A percentile compares a stretch with the other conserved stretches of the same genome.
Evolutionary conservation across 768 basidiomycete genomes (phyloP).

Genomic region (Boletus sp.): DNA sequence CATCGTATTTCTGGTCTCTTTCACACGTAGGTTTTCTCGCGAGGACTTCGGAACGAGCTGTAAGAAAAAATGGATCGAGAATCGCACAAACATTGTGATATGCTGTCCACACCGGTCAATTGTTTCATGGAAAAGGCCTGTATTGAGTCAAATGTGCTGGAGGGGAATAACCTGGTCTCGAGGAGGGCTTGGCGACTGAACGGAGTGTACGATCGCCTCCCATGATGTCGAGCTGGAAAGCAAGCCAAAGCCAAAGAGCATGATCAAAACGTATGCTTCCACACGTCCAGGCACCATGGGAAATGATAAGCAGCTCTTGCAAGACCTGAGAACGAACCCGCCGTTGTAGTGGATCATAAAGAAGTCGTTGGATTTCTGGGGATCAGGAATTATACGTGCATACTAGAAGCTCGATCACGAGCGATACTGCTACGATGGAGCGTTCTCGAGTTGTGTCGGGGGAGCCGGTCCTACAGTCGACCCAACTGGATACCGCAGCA

Average conservation of each 20-base stretch:
- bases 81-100: background rate
- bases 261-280: background rate
- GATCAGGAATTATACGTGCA: background rate
- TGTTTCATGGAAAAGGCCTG: too few species aligned
- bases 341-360: background rate
- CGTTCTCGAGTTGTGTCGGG: background rate
- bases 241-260: background rate
- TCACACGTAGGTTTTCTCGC: background rate
- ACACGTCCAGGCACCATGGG: background rate
- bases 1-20: background rate
- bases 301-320: background rate
- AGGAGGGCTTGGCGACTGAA: background rate
- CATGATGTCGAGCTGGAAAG: too few species aligned
- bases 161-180: background rate
- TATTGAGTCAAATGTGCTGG: background rate
- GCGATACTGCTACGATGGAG: too few species aligned
- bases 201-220: background rate
- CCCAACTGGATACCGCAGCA: background rate
- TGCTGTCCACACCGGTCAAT: background rate
- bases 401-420: background rate
- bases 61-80: background rate
- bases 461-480: background rate
- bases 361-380: background rate
- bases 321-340: background rate
- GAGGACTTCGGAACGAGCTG: background rate